Evolutionary conservation across 257 asterid species (phyloP), one percentile per base, ranked within the genome.

Genomic region (Solanum lignicaule): DNA sequence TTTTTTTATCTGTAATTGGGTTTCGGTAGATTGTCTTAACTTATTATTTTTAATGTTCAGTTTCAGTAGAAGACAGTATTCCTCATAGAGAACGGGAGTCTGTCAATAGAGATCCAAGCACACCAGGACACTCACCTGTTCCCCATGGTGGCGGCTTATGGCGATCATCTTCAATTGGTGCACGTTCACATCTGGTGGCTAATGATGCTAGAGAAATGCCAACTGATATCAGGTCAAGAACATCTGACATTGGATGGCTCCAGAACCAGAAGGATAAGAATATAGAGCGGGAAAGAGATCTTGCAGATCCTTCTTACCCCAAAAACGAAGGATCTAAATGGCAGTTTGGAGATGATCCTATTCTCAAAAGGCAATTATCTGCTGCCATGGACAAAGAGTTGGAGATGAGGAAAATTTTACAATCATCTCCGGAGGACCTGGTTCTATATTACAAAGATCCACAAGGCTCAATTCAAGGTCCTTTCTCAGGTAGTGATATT

Each of bases 401-500:
- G 79, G 98, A 93, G 86, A 78, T 90, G 55, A 92, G 89, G 62
- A 94, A 92, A 87, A 71, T 89, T 82, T 87, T 94, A 18, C 96
- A 90, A 78, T 90, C 92, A 66, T 90, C 96, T 43, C 99, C 99
- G 29, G 99, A 96, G 89, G 95, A 96, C 85, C 91, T 97, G 20
- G 93, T 97, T 83, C 98, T 97, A 81, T 88, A 38, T 90, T 97
- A 97, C 84, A 97, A 95, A 94, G 99, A 97, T 83, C 99, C 99
- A 6, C 98, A 93, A 85, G 99, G 99, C 76, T 91, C 88, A 87
- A 91, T 93, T 89, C 99, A 96, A 93, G 99, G 99, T 62, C 99
- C 99, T 75, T 97, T 97, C 88, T 29, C 95, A n/a, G 99, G 99
- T 41, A 94, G 92, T 89, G 99, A 97, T 91, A 90, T 97, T 66